These are phyloP conservation scores for Sarocladium strictum DNA, from an alignment of 2,329 filamentous ascomycete genomes.

Conservation along the genomic window DNA sequence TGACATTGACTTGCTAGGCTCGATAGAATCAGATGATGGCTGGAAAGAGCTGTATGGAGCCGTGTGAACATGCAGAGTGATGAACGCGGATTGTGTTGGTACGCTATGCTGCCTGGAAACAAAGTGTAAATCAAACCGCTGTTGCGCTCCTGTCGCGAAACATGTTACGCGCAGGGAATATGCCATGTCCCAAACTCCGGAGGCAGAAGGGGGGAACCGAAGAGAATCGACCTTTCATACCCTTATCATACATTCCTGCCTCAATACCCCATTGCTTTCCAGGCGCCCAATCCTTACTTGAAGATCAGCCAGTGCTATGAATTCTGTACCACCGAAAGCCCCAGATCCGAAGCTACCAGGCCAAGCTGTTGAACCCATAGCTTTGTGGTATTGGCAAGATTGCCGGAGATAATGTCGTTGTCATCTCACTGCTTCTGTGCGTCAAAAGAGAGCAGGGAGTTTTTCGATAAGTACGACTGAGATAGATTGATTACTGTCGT, in stretches of 20 bases:
- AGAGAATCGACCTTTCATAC: background rate
- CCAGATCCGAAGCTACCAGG: background rate
- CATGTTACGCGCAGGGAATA: background rate
- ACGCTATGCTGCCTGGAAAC: conserved; percentile 16
- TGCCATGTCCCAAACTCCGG: conserved; percentile 5
- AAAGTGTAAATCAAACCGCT: conserved; percentile 9
- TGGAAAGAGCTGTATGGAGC: too few species aligned
- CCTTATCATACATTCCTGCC: background rate
- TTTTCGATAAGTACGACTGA: too few species aligned
- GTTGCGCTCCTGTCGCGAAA: background rate
- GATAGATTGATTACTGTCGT: too few species aligned
- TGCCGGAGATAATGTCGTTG: background rate
- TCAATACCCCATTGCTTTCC: background rate
- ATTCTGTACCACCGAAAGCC: background rate
- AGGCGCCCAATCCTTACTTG: background rate
- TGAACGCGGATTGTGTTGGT: conserved; percentile 4
- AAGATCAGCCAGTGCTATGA: conserved; percentile 2
- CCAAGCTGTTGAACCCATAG: background rate
- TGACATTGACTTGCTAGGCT: too few species aligned
- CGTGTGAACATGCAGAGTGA: background rate
- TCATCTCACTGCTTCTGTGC: background rate
- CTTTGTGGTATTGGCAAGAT: background rate
- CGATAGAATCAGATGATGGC: too few species aligned
- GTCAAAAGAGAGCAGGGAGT: too few species aligned
- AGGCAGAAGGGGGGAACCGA: background rate